Percentiles rank a stretch among this genome's conserved stretches.
These are phyloP conservation scores for Fusarium camptoceras DNA, from an alignment of 2,329 filamentous ascomycete genomes.

Conservation along the genomic window DNA sequence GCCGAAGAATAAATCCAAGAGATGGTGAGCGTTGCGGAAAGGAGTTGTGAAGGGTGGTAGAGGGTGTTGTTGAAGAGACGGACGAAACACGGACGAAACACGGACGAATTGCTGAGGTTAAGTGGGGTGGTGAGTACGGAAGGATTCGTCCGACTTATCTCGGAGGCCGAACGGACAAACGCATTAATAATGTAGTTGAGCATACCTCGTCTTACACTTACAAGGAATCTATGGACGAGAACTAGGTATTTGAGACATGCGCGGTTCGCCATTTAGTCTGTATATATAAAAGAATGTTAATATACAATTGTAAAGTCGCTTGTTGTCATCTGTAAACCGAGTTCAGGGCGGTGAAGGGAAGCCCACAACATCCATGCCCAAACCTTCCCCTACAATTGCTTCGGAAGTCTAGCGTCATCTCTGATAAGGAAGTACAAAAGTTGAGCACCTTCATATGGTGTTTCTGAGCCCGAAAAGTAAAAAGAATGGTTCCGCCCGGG, in stretches of 20 bases:
- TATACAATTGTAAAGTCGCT: background rate
- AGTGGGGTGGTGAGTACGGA: background rate
- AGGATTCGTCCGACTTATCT: slow-evolving; percentile 28
- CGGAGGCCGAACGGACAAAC: slow-evolving; percentile 35
- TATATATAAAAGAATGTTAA: background rate
- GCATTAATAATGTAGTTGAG: slow-evolving; percentile 7
- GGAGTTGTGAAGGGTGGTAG: background rate
- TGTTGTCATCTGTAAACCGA: background rate
- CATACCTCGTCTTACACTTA: background rate
- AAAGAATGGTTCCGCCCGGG: slow-evolving; percentile 3
- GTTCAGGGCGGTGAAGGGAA: background rate
- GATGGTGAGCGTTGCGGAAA: background rate
- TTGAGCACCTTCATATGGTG: background rate
- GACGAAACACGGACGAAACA: slow-evolving; percentile 28
- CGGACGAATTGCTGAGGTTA: slow-evolving; percentile 22
- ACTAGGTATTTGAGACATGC: background rate
- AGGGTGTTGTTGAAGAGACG: slow-evolving; percentile 7
- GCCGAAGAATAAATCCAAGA: slow-evolving; percentile 30
- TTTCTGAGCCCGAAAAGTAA: background rate
- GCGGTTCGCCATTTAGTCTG: background rate
- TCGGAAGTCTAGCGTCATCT: rapidly evolving
- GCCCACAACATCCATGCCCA: rapidly evolving
- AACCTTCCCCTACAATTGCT: background rate
- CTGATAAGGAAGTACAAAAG: background rate
- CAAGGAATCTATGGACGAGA: background rate